Conservation (phyloP, 305 asterid species). For the Monarda citriodora region DNA sequence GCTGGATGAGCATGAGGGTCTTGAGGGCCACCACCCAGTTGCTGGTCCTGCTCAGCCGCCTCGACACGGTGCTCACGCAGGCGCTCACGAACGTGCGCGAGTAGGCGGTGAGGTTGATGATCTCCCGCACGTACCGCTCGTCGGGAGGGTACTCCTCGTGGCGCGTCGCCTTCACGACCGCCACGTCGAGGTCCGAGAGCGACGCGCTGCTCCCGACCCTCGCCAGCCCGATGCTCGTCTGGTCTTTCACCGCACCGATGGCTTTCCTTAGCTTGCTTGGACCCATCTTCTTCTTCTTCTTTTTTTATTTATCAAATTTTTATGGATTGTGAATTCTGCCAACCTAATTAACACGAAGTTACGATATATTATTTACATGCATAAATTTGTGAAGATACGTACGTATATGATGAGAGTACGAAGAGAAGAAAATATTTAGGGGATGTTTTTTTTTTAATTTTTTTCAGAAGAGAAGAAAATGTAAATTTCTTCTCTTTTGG, state of each 20-base stretch:
- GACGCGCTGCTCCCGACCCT: conserved; percentile 74
- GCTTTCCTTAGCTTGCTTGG: conserved; percentile 85
- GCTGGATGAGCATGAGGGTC: conserved; percentile 80
- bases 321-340: conserved; percentile 8
- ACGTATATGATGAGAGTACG: not conserved
- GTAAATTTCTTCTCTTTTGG: conserved; percentile 14
- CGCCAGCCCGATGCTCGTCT: conserved; percentile 90
- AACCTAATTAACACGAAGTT: conserved; percentile 11
- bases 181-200: conserved; percentile 86
- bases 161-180: conserved; percentile 94
- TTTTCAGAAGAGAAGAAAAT: conserved; percentile 15
- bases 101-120: conserved; percentile 70
- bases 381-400: not conserved
- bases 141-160: conserved; percentile 96
- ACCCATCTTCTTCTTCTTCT: conserved; percentile 37
- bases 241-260: conserved; percentile 94
- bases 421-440: not conserved
- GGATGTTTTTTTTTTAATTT: not conserved
- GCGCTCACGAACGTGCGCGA: conserved; percentile 69
- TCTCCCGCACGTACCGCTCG: conserved; percentile 77
- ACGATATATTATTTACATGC: not conserved
- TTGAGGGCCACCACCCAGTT: conserved; percentile 96
- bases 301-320: not conserved
- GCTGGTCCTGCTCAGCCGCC: conserved; percentile 84
- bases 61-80: conserved; percentile 66